These are phyloP conservation scores for Lumnitzera littorea DNA, from an alignment of 345 rosid species.

Conservation along the genomic window DNA sequence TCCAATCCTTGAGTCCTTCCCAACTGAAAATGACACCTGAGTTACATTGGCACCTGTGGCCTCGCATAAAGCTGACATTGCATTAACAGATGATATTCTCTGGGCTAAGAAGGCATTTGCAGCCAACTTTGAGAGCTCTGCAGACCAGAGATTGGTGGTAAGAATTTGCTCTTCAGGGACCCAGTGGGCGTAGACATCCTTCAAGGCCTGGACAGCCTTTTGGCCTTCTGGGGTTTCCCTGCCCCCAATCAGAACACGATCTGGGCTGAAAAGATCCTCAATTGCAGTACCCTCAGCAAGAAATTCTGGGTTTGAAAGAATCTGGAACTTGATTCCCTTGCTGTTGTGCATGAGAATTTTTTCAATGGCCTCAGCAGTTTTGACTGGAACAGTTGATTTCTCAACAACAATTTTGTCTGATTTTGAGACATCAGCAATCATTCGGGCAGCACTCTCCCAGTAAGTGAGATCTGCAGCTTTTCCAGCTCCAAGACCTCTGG, in stretches of 20 bases:
- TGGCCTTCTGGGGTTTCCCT: constrained; percentile 89
- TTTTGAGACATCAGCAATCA: constrained; percentile 85
- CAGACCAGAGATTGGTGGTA: constrained; percentile 92
- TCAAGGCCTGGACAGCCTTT: constrained; percentile 68
- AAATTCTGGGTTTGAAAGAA: constrained; percentile 91
- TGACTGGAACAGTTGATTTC: constrained; percentile 94
- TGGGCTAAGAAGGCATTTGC: constrained; percentile 92
- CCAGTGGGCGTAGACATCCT: constrained; percentile 78
- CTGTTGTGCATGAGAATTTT: constrained; percentile 86
- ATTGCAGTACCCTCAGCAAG: constrained; percentile 97
- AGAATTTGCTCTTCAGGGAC: constrained; percentile 73
- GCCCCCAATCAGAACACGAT: constrained; percentile 86
- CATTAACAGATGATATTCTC: constrained; percentile 85
- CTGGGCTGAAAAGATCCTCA: constrained; percentile 61
- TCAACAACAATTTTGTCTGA: constrained; percentile 89
- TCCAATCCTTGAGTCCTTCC: constrained; percentile 73
- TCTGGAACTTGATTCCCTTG: constrained; percentile 91
- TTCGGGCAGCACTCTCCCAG: constrained; percentile 97
- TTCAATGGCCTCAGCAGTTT: constrained; percentile 89
- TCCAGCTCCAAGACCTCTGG: constrained; percentile 89
- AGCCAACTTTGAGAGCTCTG: constrained; percentile 92
- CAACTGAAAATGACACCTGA: constrained; percentile 72
- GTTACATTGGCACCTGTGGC: constrained; percentile 81
- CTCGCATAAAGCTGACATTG: constrained; percentile 92
- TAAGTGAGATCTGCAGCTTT: constrained; percentile 93